A percentile compares a stretch with the other conserved stretches of the same genome.
phyloP scores from a whole-genome alignment of 257 asterid genomes.

The Solanum dulcamara region DNA sequence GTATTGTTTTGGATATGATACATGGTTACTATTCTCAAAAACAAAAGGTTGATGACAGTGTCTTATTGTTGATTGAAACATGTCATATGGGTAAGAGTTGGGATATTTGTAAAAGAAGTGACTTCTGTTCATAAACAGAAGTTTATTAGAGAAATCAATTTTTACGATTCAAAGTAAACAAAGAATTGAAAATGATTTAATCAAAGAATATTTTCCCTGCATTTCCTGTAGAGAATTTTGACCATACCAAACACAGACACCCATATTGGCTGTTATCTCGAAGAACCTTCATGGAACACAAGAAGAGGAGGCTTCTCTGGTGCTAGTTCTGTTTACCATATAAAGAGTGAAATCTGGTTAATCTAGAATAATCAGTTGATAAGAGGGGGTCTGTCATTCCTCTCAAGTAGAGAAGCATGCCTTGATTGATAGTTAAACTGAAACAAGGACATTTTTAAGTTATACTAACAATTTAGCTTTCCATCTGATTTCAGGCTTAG shows the following conservation, averaged over 20 bases:
- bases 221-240: background rate
- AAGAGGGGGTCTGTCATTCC: background rate
- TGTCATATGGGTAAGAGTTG: background rate
- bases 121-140: background rate
- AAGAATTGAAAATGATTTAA: background rate
- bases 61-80: background rate
- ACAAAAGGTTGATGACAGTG: background rate
- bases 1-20: no score
- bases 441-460: constrained; percentile 72
- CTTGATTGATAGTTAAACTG: background rate
- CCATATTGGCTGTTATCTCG: background rate
- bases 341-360: constrained; percentile 34
- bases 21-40: no score
- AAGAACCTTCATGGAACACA: constrained; percentile 39
- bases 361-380: background rate
- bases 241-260: background rate
- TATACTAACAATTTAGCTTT: constrained; percentile 4
- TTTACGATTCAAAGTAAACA: background rate
- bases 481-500: constrained; percentile 64
- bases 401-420: background rate
- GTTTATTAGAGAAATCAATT: background rate
- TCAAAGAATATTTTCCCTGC: background rate
- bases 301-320: constrained; percentile 74
- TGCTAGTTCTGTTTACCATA: background rate
- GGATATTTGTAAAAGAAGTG: background rate